Percentiles rank a stretch among this genome's conserved stretches.
These are phyloP conservation scores for Mortierella sp. DNA, from an alignment of 371 early-diverging fungal species.

Conservation along the genomic window DNA sequence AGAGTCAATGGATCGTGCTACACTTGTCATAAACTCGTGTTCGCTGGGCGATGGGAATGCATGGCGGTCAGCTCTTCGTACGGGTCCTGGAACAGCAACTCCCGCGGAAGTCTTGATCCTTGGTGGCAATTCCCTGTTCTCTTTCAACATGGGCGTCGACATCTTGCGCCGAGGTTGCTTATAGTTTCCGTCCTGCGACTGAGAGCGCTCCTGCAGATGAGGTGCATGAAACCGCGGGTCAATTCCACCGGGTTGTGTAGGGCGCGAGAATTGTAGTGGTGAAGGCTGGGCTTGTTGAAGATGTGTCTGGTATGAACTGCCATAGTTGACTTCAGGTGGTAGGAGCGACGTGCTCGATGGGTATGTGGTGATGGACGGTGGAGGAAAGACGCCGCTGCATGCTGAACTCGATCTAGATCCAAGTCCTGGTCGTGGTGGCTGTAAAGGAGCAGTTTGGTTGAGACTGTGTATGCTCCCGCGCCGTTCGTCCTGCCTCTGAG, in stretches of 20 bases:
- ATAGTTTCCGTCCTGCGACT: constrained; percentile 25
- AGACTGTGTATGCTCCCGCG: constrained; percentile 48
- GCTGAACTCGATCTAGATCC: constrained; percentile 54
- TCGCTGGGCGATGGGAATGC: constrained; percentile 27
- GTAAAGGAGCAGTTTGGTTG: constrained; percentile 9
- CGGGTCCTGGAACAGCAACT: constrained; percentile 23
- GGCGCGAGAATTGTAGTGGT: constrained; percentile 10
- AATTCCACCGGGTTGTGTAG: not conserved
- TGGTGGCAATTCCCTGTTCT: constrained; percentile 12
- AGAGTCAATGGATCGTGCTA: constrained; percentile 38
- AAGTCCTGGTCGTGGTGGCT: constrained; percentile 30
- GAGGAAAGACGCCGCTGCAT: constrained; percentile 32
- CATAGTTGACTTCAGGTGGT: constrained; percentile 24
- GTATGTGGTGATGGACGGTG: constrained; percentile 20
- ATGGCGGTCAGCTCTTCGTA: constrained; percentile 25
- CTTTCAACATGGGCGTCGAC: constrained; percentile 24
- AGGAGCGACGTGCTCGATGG: constrained; percentile 33
- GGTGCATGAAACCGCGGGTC: constrained; percentile 37
- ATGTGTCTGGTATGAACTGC: constrained; percentile 24
- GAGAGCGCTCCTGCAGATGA: constrained; percentile 34
- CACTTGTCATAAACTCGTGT: constrained; percentile 33
- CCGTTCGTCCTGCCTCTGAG: constrained; percentile 32
- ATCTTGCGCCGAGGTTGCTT: constrained; percentile 30
- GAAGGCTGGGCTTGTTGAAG: constrained; percentile 4
- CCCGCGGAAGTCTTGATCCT: constrained; percentile 25